Evolutionary conservation across 2,329 filamentous ascomycete species (phyloP).

Genomic region (Hypoxylon sp.): DNA sequence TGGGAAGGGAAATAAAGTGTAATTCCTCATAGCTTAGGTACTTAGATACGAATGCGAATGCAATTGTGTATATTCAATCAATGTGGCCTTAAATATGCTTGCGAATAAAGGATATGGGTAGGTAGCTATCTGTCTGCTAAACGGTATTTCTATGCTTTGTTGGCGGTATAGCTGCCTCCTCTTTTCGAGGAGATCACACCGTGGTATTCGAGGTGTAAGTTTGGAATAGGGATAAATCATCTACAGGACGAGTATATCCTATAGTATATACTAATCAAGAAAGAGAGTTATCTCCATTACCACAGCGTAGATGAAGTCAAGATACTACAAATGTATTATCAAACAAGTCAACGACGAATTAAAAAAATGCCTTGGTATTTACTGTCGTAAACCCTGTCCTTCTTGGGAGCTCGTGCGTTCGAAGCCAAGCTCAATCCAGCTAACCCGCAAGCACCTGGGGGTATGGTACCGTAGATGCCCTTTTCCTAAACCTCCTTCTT

Average conservation of each 20-base stretch:
- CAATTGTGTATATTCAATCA: not conserved
- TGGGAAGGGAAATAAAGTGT: not conserved
- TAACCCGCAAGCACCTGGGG: not conserved
- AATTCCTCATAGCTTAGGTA: slow-evolving; percentile 12
- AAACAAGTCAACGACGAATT: not conserved
- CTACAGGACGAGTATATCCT: too few relatives aligned
- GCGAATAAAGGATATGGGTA: not conserved
- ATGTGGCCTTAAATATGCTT: not conserved
- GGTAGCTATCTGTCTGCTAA: not conserved
- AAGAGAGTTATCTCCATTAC: not conserved
- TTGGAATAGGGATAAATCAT: too few relatives aligned
- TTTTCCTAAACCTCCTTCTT: not conserved
- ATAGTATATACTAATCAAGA: not conserved
- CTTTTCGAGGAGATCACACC: too few relatives aligned
- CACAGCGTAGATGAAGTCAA: not conserved
- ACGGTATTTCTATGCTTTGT: too few relatives aligned
- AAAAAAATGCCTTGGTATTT: not conserved
- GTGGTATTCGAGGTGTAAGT: too few relatives aligned
- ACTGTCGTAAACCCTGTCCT: not conserved
- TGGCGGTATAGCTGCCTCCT: too few relatives aligned
- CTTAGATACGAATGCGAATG: slow-evolving; percentile 1
- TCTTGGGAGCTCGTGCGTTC: not conserved
- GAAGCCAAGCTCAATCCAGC: not conserved
- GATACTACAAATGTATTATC: not conserved
- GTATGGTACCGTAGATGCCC: not conserved